Evolutionary conservation across 345 rosid species (phyloP).

Genomic region (Linum trigynum): DNA sequence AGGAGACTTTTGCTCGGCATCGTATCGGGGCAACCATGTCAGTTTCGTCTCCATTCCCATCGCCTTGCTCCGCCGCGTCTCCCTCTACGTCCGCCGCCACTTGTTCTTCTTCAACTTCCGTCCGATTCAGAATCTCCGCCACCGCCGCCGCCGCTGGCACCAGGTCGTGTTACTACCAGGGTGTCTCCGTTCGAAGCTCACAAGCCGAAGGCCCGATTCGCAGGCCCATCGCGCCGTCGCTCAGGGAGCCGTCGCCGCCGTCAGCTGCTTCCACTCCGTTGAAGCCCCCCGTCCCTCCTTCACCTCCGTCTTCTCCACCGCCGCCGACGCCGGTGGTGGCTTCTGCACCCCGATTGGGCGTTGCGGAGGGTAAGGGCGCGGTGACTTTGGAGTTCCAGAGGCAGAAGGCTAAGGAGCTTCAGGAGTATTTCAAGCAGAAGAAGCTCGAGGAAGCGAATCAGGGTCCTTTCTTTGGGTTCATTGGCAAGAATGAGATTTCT

Average conservation of each 20-base stretch:
- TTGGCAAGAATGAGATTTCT: conserved; percentile 74
- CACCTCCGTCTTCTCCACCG: conserved; percentile 23
- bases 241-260: conserved; percentile 36
- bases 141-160: conserved; percentile 6
- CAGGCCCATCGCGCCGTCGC: conserved; percentile 69
- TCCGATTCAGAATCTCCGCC: conserved; percentile 34
- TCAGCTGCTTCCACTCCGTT: not conserved
- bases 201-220: conserved; percentile 83
- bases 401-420: conserved; percentile 77
- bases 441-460: conserved; percentile 75
- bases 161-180: conserved; percentile 15
- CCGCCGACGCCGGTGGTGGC: conserved; percentile 17
- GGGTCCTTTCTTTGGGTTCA: conserved; percentile 89
- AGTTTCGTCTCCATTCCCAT: conserved; percentile 53
- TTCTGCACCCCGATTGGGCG: conserved; percentile 21
- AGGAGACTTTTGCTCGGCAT: too few species aligned
- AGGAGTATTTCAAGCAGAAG: conserved; percentile 71
- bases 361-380: conserved; percentile 28
- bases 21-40: conserved; percentile 32
- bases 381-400: conserved; percentile 82
- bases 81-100: conserved; percentile 29
- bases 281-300: conserved; percentile 35
- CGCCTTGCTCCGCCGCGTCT: conserved; percentile 49
- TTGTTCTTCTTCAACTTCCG: conserved; percentile 23
- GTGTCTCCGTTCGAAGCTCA: conserved; percentile 50